Evolutionary conservation across 2,329 filamentous ascomycete genomes (phyloP).

Genomic region (Fusarium marasasianum): DNA sequence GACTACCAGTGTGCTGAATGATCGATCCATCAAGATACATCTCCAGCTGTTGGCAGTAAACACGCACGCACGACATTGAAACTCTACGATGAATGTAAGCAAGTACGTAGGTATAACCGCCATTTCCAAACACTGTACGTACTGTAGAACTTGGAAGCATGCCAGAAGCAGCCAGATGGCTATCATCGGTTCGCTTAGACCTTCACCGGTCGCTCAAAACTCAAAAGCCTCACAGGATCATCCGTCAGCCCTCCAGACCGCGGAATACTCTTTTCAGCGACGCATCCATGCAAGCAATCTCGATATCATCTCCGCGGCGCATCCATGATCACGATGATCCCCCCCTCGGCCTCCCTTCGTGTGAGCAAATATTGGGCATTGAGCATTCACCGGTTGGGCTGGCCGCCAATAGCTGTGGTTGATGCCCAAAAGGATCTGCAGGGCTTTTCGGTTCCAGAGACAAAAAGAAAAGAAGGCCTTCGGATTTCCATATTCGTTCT

Average conservation of each 20-base stretch:
- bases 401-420: neutral
- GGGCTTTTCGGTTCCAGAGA: neutral
- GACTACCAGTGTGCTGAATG: neutral
- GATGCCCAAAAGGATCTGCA: conserved; percentile 28
- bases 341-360: neutral
- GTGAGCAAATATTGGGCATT: conserved; percentile 19
- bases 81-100: neutral
- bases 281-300: conserved; percentile 6
- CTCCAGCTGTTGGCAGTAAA: neutral
- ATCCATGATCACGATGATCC: neutral
- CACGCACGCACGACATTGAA: neutral
- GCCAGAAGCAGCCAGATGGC: neutral
- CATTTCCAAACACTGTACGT: neutral
- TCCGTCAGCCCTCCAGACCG: neutral
- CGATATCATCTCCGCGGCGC: conserved; percentile 9
- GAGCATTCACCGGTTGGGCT: conserved; percentile 7
- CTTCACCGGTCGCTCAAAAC: conserved; percentile 10
- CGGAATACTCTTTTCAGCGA: conserved; percentile 21
- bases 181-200: neutral
- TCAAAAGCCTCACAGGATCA: neutral
- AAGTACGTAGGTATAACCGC: neutral
- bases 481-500: conserved; percentile 14
- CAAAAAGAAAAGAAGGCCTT: conserved; percentile 3
- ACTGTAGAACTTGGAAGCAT: neutral
- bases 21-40: neutral